Evolutionary conservation across 1,139 yeast genomes (phyloP).

Genomic region (Pichia sp.): DNA sequence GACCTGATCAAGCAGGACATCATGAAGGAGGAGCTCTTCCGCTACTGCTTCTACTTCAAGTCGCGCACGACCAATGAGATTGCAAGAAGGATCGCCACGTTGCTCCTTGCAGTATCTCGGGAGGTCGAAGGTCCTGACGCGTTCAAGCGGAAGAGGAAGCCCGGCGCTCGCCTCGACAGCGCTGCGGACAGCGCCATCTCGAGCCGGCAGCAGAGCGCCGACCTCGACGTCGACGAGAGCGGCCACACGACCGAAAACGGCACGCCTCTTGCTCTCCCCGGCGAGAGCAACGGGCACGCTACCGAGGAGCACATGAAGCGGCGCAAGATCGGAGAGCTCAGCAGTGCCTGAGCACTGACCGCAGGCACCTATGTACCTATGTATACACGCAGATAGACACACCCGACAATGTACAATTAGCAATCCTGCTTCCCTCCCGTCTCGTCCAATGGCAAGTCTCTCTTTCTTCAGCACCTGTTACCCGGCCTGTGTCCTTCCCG

Average conservation of each 20-base stretch:
- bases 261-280: neutral
- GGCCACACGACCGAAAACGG: neutral
- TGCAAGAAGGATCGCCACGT: slow-evolving; percentile 74
- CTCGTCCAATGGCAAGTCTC: neutral
- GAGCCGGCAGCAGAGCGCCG: slow-evolving; percentile 27
- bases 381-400: too few relatives aligned
- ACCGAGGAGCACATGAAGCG: neutral
- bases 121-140: slow-evolving; percentile 70
- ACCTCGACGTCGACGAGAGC: slow-evolving; percentile 11
- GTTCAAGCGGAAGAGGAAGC: slow-evolving; percentile 35
- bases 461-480: neutral
- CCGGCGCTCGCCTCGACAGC: slow-evolving; percentile 6
- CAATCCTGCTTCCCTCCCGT: neutral
- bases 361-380: neutral
- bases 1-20: slow-evolving; percentile 79
- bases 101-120: slow-evolving; percentile 70
- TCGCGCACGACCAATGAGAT: slow-evolving; percentile 84
- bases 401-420: neutral
- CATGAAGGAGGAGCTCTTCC: slow-evolving; percentile 64
- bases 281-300: neutral
- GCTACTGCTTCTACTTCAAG: slow-evolving; percentile 84
- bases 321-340: slow-evolving; percentile 7
- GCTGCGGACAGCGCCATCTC: slow-evolving; percentile 13
- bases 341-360: neutral
- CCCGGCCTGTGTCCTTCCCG: neutral